These are phyloP conservation scores for Lactarius akahatsu DNA, from an alignment of 768 basidiomycete species.

Conservation along the genomic window DNA sequence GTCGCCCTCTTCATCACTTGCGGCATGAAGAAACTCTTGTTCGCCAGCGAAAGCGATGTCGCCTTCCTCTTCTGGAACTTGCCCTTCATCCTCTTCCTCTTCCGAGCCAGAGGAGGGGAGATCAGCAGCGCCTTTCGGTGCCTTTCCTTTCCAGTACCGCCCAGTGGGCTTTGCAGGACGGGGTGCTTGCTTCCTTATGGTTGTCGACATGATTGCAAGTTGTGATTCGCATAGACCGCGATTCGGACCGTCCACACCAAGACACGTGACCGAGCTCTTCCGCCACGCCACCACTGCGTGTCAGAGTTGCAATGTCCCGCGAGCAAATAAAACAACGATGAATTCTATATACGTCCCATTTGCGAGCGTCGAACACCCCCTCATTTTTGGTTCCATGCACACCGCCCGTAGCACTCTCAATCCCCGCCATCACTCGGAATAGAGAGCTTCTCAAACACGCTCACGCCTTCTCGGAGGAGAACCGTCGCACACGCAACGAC, in stretches of 20 bases:
- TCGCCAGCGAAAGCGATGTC: conserved; percentile 59
- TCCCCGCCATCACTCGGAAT: background rate
- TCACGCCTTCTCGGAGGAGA: conserved; percentile 44
- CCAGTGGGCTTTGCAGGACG: conserved; percentile 77
- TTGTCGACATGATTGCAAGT: conserved; percentile 9
- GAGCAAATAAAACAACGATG: background rate
- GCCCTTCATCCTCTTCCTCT: conserved; percentile 44
- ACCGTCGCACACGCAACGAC: conserved; percentile 66
- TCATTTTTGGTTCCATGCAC: conserved; percentile 41
- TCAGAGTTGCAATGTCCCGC: too few species aligned
- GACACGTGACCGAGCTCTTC: background rate
- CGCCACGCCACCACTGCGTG: too few species aligned
- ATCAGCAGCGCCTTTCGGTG: conserved; percentile 68
- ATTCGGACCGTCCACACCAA: background rate
- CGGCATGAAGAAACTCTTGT: conserved; percentile 48
- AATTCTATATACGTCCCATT: background rate
- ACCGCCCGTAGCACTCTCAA: conserved; percentile 3
- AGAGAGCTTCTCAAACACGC: conserved; percentile 17
- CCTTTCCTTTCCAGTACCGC: conserved; percentile 90
- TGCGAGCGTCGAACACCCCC: conserved; percentile 16
- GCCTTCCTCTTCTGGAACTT: conserved; percentile 46
- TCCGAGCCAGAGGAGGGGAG: conserved; percentile 57
- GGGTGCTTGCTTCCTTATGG: conserved; percentile 63
- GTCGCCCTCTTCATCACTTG: conserved; percentile 44
- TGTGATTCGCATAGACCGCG: background rate